Evolutionary conservation across 805 yeast genomes (phyloP), one percentile per base, ranked within the genome.

Genomic region (Wickerhamomyces silvicola): DNA sequence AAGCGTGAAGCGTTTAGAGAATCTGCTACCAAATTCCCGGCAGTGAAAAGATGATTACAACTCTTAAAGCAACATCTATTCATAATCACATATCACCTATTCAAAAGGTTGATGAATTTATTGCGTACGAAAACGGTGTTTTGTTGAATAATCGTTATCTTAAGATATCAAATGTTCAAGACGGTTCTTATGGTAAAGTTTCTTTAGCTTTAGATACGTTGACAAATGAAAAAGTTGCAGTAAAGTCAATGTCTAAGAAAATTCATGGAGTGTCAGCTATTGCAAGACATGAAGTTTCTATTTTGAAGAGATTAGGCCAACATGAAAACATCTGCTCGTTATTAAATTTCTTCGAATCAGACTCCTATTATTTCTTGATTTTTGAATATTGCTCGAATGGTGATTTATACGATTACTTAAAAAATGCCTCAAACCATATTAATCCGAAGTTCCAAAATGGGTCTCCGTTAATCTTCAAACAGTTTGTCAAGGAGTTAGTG

Each of bases 351-450:
- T 75, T 78, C 42, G 79, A 77, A 44, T 69, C 81, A 10, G 55
- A 60, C 6, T 57, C 65, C 14, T 68, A 66, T 42, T 66, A 69
- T 38, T 66, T 75, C 14, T 48, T 81, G 42, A 79, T 78, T 11
- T 61, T 81, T 47, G 88, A 81, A 52, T 78, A 72, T 52, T 78
- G 82, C 40, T 64, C 70, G 24, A 63, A 68, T 30, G 87, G 87
- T 21, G 88, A 81, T 42, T 56, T 81, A 31, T 78, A 78, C 48
- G 88, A 81, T 47, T 62, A 57, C 32, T 46, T 65, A 27, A 54
- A 56, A 19, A 39, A 43, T 24, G 33, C 41, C 10, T 38, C 39
- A 9, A 50, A 45, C 35, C 48, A 43, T 18, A 22, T 38, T 11
- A 41, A 39, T 31, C 42, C 46, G 16, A 18, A 30, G 15, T 24